These are phyloP conservation scores for Yamadazyma olivae DNA, from an alignment of 805 yeast species.

Conservation along the genomic window DNA sequence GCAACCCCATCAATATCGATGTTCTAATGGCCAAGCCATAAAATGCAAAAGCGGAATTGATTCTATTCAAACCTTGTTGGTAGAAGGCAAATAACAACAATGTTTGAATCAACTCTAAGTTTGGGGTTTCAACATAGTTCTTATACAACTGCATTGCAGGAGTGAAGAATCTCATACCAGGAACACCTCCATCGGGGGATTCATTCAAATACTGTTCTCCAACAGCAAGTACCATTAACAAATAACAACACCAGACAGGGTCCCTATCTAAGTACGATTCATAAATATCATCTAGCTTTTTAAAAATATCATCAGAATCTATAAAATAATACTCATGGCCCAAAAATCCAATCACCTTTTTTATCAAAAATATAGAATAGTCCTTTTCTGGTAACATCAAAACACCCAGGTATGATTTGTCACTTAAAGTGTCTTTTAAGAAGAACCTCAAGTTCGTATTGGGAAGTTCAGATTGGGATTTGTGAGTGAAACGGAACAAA, in stretches of 20 bases:
- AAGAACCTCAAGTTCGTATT: constrained; percentile 2
- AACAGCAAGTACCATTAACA: constrained; percentile 8
- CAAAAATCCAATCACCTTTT: constrained; percentile 9
- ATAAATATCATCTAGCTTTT: constrained; percentile 5
- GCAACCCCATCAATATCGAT: constrained; percentile 33
- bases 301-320: constrained; percentile 5
- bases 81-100: constrained; percentile 31
- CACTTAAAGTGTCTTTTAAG: constrained; percentile 3
- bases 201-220: constrained; percentile 13
- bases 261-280: constrained; percentile 5
- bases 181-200: constrained; percentile 15
- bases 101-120: constrained; percentile 27
- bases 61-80: constrained; percentile 31
- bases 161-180: constrained; percentile 32
- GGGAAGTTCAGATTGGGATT: neutral
- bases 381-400: constrained; percentile 11
- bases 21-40: constrained; percentile 38
- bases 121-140: constrained; percentile 25
- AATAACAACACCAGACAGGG: constrained; percentile 8
- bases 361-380: constrained; percentile 7
- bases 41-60: constrained; percentile 34
- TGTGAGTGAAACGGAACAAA: constrained; percentile 8
- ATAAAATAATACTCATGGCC: constrained; percentile 8
- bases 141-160: constrained; percentile 28
- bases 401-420: constrained; percentile 5